Base-by-base conservation (phyloP, 176 grass and related monocot genomes). In the Eremochloa ophiuroides region DNA sequence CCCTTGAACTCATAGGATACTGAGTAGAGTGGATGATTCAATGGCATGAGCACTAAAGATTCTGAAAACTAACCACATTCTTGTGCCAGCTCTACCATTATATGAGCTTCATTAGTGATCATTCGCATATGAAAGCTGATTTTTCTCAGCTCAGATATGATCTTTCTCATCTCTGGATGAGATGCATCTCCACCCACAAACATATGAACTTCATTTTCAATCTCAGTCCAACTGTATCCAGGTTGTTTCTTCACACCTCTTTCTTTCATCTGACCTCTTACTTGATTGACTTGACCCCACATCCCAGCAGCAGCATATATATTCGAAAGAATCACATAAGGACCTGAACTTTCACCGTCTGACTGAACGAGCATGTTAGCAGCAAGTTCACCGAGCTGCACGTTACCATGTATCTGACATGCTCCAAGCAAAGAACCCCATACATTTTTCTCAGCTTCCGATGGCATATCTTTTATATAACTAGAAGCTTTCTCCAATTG, bases 191-290 rank as follows among this genome's bases (percentile, higher is more conserved):
- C 90, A 60, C 91, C 95, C 44, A 85, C 79, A 84, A 98, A 98
- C 41, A 90, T 83, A 89, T 93, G 88, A 83, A 95, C 90, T 87
- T 91, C 89, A 51, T 91, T 79, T 77, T 81, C 83, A 40, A 98
- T 91, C 80, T 98, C 92, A 10, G 79, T 87, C 95, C 95, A 98
- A 82, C 92, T 94, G 82, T 87, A 89, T 65, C 96, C 96, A 68
- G 95, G 96, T 69, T 87, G 87, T 88, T 98, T 98, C 82, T 94
- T 93, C 28, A 95, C 88, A 46, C 93, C 93, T 84, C 87, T 88
- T 76, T 90, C 86, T 69, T 89, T 98, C 95, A 93, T 95, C 74
- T 87, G 86, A 37, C 79, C 78, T 86, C 95, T 93, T 48, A 95
- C 51, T 88, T 78, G 75, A 75, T 83, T 91, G 40, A 98, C 92